Evolutionary conservation across 192 early-diverging fungal genomes (phyloP), one percentile per base, ranked within the genome.

Genomic region (Entophlyctis luteolus): DNA sequence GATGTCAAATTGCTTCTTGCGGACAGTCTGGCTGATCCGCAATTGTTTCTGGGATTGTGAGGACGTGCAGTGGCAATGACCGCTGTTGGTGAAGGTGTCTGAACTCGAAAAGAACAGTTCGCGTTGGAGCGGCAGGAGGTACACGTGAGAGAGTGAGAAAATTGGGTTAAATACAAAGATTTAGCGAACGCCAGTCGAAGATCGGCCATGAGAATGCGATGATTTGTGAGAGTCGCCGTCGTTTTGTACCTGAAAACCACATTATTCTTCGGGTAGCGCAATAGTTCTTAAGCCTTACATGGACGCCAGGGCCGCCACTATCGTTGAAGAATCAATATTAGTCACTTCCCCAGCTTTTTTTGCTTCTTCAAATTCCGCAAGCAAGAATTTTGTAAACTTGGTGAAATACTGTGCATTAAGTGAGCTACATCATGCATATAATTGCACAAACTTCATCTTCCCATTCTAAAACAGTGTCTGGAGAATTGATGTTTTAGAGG

Each of bases 391-490:
- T 4, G 67, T 48, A 29, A 69, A 69, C 18, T 69, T 56, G 18
- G 55, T 69, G 32, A 69, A 69, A 34, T 59, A 69, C 27, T 59
- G 33, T n/a, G 39, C 20, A 47, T 0, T n/a, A n/a, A 45, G 10
- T 14, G 2, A 47, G 18, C 22, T 47, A 16, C 18, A 47, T 16
- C 18, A 47, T 2, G 22, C 18, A n/a, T 22, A 22, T n/a, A 47
- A 47, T 47, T n/a, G 1, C 0, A 47, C 45, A 22, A 0, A 59
- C 57, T 37, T 59, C 34, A 37, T 66, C 59, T 54, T 65, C 69
- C 69, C 69, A 71, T 54, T 71, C 69, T 5, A 71, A 38, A 8
- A 71, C 69, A 4, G 57, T 52, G 45, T 70, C 68, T 67, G 36
- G 23, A 23, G 14, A 45, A 50, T 14, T 50, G 29, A 16, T 0